Evolutionary conservation across 2,329 filamentous ascomycete species (phyloP), one percentile per base, ranked within the genome.

Genomic region (Cytospora chrysosperma): DNA sequence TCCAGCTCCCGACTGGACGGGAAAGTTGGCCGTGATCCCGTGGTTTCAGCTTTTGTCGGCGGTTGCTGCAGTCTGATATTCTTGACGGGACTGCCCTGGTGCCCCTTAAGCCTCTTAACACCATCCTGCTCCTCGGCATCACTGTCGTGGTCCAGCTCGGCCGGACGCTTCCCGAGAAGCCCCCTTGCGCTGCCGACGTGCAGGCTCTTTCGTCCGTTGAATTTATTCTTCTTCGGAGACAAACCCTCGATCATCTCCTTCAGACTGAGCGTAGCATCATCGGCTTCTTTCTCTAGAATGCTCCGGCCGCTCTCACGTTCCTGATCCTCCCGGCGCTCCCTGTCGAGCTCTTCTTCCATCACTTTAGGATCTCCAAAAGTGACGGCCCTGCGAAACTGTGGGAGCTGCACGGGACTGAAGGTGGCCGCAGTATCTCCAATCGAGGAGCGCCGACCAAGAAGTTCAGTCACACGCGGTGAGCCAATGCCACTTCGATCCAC

Each of bases 211-310:
- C 90, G 86, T 17, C 86, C 86, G 62, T 82, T 86, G 8, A 90
- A 69, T 7, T 77, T 75, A 60, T 85, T 88, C 73, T 92, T 91
- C 75, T 90, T 91, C 0, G 91, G 91, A 27, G 89, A 92, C 67
- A 94, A 80, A 62, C 86, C 90, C 65, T 89, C 83, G 65, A 94
- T 94, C 85, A 92, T 88, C 67, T 92, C 89, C 67, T 86, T 89
- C 51, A 94, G 76, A 66, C 86, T 91, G 40, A 87, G 75, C 0
- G 89, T 90, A 3, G 79, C 80, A 67, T 91, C 88, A 69, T 84
- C 75, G 7, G 77, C 79, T 68, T 85, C 82, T 34, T 82, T 79
- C 69, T 86, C 81, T 24, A 85, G 76, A 52, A 85, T 81, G 55
- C 77, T 81, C n/a, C 83, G 80, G 12, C 81, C 79, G 69, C 83